A percentile compares a stretch with the other conserved stretches of the same genome.
Conservation (phyloP, 306 rosid genomes). For the Crataegus laevigata region DNA sequence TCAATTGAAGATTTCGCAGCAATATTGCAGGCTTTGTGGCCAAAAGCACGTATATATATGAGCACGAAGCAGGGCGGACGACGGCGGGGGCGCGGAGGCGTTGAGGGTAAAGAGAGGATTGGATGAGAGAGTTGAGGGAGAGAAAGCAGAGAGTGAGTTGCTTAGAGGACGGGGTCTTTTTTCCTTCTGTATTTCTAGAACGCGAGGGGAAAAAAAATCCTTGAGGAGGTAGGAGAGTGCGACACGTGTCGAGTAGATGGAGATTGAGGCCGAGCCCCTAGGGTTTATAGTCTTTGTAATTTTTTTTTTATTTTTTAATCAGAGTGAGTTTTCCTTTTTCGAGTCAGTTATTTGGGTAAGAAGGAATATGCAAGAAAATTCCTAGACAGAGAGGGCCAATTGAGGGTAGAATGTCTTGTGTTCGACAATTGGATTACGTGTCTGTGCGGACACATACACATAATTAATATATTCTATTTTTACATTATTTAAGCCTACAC, state of each 20-base stretch:
- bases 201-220: conserved; percentile 5
- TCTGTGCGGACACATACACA: no score
- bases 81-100: background rate
- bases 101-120: background rate
- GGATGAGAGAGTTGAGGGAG: background rate
- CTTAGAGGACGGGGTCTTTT: conserved; percentile 17
- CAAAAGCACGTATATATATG: background rate
- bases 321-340: background rate
- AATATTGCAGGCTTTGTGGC: background rate
- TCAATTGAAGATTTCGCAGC: background rate
- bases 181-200: background rate
- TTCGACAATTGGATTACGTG: no score
- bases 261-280: conserved; percentile 26
- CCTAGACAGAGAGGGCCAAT: background rate
- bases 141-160: background rate
- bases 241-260: conserved; percentile 41
- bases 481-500: background rate
- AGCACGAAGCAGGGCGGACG: background rate
- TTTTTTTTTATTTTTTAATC: background rate
- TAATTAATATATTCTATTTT: no score
- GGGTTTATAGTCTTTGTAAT: conserved; percentile 27
- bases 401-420: no score
- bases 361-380: background rate
- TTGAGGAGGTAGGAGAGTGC: background rate
- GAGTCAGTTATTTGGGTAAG: background rate